Conservation (phyloP, 306 rosid genomes). For the Clitoria ternatea region DNA sequence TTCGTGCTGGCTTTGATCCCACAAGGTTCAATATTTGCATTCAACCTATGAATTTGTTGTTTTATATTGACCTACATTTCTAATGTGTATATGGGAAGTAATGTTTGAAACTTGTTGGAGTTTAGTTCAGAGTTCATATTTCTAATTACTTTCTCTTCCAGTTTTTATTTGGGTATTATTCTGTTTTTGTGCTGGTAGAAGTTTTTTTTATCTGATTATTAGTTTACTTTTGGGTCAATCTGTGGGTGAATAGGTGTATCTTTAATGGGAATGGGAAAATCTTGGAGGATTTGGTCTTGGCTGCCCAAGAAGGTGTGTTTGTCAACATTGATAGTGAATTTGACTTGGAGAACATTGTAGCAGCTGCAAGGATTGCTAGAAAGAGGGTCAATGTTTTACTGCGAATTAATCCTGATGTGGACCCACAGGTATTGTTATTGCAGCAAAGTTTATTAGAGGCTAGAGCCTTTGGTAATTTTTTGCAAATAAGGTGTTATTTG, state of each 20-base stretch:
- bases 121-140: too few relatives aligned
- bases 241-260: slow-evolving; percentile 59
- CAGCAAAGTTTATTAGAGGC: neutral
- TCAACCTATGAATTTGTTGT: too few relatives aligned
- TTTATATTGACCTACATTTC: too few relatives aligned
- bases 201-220: neutral
- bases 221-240: neutral
- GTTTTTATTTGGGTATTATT: too few relatives aligned
- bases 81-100: too few relatives aligned
- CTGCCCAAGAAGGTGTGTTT: slow-evolving; percentile 80
- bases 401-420: slow-evolving; percentile 90
- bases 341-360: slow-evolving; percentile 83
- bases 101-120: too few relatives aligned
- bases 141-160: too few relatives aligned
- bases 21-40: too few relatives aligned
- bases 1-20: too few relatives aligned
- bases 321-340: slow-evolving; percentile 90
- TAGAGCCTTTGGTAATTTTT: neutral
- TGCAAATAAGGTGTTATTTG: neutral
- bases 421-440: slow-evolving; percentile 70
- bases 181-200: too few relatives aligned
- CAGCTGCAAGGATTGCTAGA: slow-evolving; percentile 71
- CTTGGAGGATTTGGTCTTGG: slow-evolving; percentile 87
- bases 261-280: slow-evolving; percentile 90
- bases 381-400: slow-evolving; percentile 77